A percentile compares a stretch with the other conserved stretches of the same genome.
phyloP scores from a whole-genome alignment of 495 filamentous ascomycete genomes.

The Durotheca rogersii region DNA sequence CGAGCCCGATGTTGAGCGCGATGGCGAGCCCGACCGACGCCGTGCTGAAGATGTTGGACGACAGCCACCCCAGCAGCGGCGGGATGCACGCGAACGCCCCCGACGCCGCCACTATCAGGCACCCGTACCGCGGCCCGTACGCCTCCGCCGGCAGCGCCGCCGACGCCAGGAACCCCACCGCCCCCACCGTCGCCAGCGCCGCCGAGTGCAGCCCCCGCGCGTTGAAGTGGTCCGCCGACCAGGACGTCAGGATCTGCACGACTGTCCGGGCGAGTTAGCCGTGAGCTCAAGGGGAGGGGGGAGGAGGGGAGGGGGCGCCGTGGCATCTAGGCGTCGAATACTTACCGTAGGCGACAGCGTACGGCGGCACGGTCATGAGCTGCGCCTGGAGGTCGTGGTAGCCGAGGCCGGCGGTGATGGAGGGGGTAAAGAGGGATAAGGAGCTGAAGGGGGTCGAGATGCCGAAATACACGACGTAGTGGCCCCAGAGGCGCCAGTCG shows the following conservation, averaged over 20 bases:
- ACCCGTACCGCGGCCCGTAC: conserved; percentile 63
- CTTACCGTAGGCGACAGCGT: conserved; percentile 64
- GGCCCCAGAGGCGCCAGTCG: conserved; percentile 75
- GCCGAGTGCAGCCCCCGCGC: conserved; percentile 63
- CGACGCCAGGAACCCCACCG: conserved; percentile 64
- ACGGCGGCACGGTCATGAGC: conserved; percentile 77
- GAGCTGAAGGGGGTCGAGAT: conserved; percentile 65
- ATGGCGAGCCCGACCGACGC: conserved; percentile 66
- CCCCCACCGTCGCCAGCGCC: conserved; percentile 58
- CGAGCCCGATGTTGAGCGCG: conserved; percentile 66
- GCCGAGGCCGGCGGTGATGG: conserved; percentile 71
- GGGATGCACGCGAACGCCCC: conserved; percentile 59
- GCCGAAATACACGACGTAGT: conserved; percentile 69
- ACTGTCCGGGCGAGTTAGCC: conserved; percentile 44
- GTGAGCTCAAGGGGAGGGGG: too few species aligned
- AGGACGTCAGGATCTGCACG: conserved; percentile 56
- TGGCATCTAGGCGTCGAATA: too few species aligned
- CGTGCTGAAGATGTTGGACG: conserved; percentile 65
- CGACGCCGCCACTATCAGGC: conserved; percentile 64
- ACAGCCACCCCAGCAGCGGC: conserved; percentile 68
- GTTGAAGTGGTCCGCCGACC: conserved; percentile 68
- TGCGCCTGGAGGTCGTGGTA: conserved; percentile 67
- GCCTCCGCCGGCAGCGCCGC: conserved; percentile 61
- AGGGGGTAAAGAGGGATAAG: conserved; percentile 78
- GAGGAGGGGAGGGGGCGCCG: too few species aligned